Evolutionary conservation across 2,329 filamentous ascomycete species (phyloP), one percentile per base, ranked within the genome.

Genomic region (Zymoseptoria tritici): DNA sequence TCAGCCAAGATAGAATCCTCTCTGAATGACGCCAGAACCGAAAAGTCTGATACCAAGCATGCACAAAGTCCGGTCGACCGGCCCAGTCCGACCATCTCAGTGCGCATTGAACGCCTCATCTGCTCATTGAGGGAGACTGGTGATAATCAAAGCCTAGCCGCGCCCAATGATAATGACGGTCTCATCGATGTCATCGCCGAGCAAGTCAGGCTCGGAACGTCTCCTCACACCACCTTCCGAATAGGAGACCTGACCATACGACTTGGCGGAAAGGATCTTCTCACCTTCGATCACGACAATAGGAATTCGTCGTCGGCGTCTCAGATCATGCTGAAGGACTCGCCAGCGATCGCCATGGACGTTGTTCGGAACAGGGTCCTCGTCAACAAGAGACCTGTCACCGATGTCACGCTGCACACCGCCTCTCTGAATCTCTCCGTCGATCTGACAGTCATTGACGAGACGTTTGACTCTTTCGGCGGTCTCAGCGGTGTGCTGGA

Each of bases 401-500:
- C 58, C 3, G 67, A 72, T 6, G 64, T 89, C 16, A 85, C 89
- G 31, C 72, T 96, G 13, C 83, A 85, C 56, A 95, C 91, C 0
- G 79, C 95, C 9, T 91, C 92, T 5, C 74, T 97, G 1, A 84
- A 87, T 60, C 73, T 96, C 9, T 83, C 86, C 59, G 75, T 97
- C 49, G 90, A 97, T 70, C 77, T 97, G 16, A 86, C 88, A 64
- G 83, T 84, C 58, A 77, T 97, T 21, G 94, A 97, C 67, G 91
- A 96, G 68, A 90, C 90, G 0, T 85, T 97, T 61, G 85, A 85
- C 58, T 91, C 90, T 81, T 92, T 97, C 74, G 94, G 94, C 42
- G 94, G 94, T 0, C 78, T 99, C 51, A 96, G 92, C 72, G 91
- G 91, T 65, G 88, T 99, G 56, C 78, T 99, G 51, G 95, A 94